Evolutionary conservation across 1,284 basidiomycete species (phyloP).

Genomic region (Veloporphyrellus conicus): DNA sequence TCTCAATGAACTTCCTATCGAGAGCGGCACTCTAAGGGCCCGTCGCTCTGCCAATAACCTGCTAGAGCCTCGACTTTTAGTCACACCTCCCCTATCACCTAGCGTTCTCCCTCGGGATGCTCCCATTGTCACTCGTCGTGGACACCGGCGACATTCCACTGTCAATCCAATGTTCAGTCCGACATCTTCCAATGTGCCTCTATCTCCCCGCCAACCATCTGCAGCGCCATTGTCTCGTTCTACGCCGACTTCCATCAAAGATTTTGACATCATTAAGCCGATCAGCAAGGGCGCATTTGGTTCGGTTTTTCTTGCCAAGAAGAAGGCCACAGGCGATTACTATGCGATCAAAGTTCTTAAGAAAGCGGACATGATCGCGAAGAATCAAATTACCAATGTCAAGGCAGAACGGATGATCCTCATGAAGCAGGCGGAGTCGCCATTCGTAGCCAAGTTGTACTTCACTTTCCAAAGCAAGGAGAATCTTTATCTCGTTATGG

Average conservation of each 20-base stretch:
- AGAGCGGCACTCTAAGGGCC: conserved; percentile 44
- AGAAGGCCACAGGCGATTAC: conserved; percentile 97
- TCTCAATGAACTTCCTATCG: conserved; percentile 47
- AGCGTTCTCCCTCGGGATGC: conserved; percentile 58
- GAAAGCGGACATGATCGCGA: conserved; percentile 99
- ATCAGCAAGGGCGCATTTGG: conserved; percentile 99
- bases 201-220: conserved; percentile 88
- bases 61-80: conserved; percentile 60
- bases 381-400: conserved; percentile 99
- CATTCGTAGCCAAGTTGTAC: conserved; percentile 98
- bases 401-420: conserved; percentile 99
- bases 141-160: conserved; percentile 69
- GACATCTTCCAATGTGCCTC: conserved; percentile 51
- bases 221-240: conserved; percentile 73
- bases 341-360: conserved; percentile 99
- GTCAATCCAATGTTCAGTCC: conserved; percentile 62
- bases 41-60: conserved; percentile 63
- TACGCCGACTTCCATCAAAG: conserved; percentile 91
- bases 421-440: conserved; percentile 98
- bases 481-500: conserved; percentile 98
- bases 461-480: conserved; percentile 99
- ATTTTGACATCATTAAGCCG: conserved; percentile 99
- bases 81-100: conserved; percentile 75
- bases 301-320: conserved; percentile 96
- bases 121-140: conserved; percentile 44